These are phyloP conservation scores for Chaetomium globosum DNA, from an alignment of 2,329 filamentous ascomycete genomes.

Conservation along the genomic window DNA sequence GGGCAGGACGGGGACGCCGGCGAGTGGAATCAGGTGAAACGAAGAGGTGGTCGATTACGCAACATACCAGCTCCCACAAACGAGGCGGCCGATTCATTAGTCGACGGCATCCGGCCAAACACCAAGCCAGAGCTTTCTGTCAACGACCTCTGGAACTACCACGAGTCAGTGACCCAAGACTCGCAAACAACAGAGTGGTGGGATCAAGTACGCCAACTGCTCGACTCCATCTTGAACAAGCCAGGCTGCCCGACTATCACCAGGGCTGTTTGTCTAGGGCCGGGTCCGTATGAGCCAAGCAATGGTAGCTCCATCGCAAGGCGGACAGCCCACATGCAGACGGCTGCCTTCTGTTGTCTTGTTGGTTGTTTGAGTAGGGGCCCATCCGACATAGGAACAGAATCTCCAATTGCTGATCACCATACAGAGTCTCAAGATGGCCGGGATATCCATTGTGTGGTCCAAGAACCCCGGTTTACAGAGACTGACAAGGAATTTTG, in stretches of 20 bases:
- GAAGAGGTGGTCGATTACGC: slow-evolving; percentile 33
- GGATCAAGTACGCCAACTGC: slow-evolving; percentile 41
- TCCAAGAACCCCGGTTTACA: slow-evolving; percentile 60
- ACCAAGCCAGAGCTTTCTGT: slow-evolving; percentile 33
- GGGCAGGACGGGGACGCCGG: slow-evolving; percentile 25
- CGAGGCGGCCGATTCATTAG: not conserved
- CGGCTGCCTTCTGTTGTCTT: slow-evolving; percentile 55
- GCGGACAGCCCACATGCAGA: slow-evolving; percentile 54
- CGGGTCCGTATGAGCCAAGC: slow-evolving; percentile 57
- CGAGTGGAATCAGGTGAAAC: slow-evolving; percentile 36
- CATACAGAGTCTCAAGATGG: slow-evolving; percentile 34
- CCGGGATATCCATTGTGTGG: slow-evolving; percentile 48
- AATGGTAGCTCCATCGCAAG: slow-evolving; percentile 52
- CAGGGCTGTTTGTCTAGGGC: slow-evolving; percentile 57
- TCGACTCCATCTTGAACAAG: slow-evolving; percentile 37
- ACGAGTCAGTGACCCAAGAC: slow-evolving; percentile 30
- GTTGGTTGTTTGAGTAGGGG: slow-evolving; percentile 49
- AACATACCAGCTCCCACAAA: slow-evolving; percentile 19
- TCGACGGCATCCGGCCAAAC: slow-evolving; percentile 32
- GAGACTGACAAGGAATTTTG: slow-evolving; percentile 56
- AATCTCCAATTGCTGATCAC: slow-evolving; percentile 2
- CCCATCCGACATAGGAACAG: not conserved
- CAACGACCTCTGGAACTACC: slow-evolving; percentile 36
- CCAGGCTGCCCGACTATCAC: slow-evolving; percentile 37
- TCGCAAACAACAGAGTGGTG: slow-evolving; percentile 40